A percentile compares a stretch with the other conserved stretches of the same genome.
These are phyloP conservation scores for Adansonia grandidieri DNA, from an alignment of 441 rosid species.

Conservation along the genomic window DNA sequence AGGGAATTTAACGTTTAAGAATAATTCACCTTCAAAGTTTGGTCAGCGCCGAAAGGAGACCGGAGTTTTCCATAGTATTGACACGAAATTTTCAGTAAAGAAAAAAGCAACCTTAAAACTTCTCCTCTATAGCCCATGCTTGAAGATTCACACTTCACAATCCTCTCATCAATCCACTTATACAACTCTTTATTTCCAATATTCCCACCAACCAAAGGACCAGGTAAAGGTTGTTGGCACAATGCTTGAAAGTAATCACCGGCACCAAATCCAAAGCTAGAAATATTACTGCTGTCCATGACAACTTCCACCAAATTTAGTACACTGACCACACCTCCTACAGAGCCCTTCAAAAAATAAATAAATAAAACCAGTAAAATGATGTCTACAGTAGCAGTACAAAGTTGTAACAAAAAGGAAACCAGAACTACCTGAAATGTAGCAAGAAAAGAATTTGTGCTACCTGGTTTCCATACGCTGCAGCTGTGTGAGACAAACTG, in stretches of 20 bases:
- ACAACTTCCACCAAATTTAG: slow-evolving; percentile 77
- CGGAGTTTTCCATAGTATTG: slow-evolving; percentile 97
- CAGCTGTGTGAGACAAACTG: slow-evolving; percentile 43
- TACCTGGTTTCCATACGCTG: slow-evolving; percentile 82
- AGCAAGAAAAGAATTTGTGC: slow-evolving; percentile 26
- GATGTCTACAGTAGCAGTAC: slow-evolving; percentile 28
- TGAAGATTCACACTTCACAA: slow-evolving; percentile 61
- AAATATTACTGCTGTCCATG: slow-evolving; percentile 44
- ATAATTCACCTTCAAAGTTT: slow-evolving; percentile 56
- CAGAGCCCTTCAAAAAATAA: slow-evolving; percentile 52
- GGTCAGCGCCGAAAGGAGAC: slow-evolving; percentile 83
- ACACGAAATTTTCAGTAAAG: slow-evolving; percentile 87
- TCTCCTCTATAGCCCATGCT: slow-evolving; percentile 63
- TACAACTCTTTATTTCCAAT: slow-evolving; percentile 85
- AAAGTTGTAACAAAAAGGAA: slow-evolving; percentile 5
- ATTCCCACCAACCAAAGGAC: slow-evolving; percentile 96
- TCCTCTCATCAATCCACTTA: slow-evolving; percentile 95
- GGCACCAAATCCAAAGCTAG: slow-evolving; percentile 45
- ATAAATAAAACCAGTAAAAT: slow-evolving; percentile 15
- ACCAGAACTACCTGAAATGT: slow-evolving; percentile 18
- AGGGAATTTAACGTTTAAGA: background rate
- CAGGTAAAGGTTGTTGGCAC: slow-evolving; percentile 80
- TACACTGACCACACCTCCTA: slow-evolving; percentile 60
- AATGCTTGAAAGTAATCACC: slow-evolving; percentile 67
- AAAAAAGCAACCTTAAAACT: slow-evolving; percentile 72